Evolutionary conservation across 768 basidiomycete species (phyloP), one percentile per base, ranked within the genome.

Genomic region (Pleurotus salmoneostramineus): DNA sequence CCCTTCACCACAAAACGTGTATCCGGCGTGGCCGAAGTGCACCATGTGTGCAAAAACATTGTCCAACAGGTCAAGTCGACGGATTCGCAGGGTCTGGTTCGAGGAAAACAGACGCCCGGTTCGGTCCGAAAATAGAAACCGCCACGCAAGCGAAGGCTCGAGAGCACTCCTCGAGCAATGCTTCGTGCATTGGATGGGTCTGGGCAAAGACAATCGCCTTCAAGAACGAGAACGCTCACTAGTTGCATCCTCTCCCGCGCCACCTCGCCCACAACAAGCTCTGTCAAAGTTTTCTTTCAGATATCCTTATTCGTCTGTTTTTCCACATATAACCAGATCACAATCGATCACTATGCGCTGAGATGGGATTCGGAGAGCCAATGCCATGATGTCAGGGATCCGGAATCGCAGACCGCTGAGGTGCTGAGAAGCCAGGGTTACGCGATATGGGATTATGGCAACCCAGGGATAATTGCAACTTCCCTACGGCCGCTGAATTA

Each of bases 331-430:
- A 40, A 12, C 52, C 4, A 54, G 37, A 42, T 54, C 21, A 37
- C 36, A 17, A 35, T 37, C 36, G 21, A 40, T 40, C 52, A 55
- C 21, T 55, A 55, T 55, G 52, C 52, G 52, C 52, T 55, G 52
- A 43, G 52, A 27, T 42, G 21, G 4, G 21, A 14, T 49, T 11
- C 8, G 27, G 52, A 55, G 52, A 54, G 52, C 43, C 36, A 54
- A 54, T 42, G 36, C n/a, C 52, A 43, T 51, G 50, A 51, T 54
- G 52, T 54, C 52, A 54, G 52, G 52, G 52, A 40, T 54, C 21
- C 48, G 27, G 48, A 40, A 40, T 54, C 44, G 31, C 52, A 54
- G 40, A 42, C 36, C 36, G 36, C 50, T 34, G 31, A 51, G 50
- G 33, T n/a, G 12, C 50, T 36, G 37, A 2, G 37, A 40, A 40